phyloP scores from a whole-genome alignment of 108 stramenopile species.

The Fistulifera pelliculosa region DNA sequence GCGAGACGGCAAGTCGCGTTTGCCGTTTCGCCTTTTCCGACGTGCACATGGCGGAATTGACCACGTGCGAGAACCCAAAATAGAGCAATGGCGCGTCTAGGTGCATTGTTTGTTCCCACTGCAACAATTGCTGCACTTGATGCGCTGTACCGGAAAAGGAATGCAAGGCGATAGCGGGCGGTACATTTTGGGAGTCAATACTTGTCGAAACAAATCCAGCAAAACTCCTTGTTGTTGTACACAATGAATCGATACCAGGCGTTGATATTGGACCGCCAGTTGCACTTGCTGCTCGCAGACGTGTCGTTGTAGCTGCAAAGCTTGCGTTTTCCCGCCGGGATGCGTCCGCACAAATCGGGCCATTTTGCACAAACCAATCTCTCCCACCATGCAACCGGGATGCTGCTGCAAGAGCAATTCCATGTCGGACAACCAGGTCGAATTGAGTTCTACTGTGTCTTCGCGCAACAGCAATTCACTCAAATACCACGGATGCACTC shows the following conservation, averaged over 20 bases:
- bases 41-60: conserved; percentile 65
- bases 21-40: conserved; percentile 51
- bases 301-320: conserved; percentile 46
- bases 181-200: conserved; percentile 20
- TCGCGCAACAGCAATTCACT: conserved; percentile 7
- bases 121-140: conserved; percentile 60
- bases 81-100: conserved; percentile 36
- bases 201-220: conserved; percentile 35
- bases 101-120: conserved; percentile 25
- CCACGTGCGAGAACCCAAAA: conserved; percentile 77
- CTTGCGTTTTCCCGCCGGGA: conserved; percentile 58
- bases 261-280: conserved; percentile 54
- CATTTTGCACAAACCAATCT: conserved; percentile 77
- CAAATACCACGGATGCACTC: conserved; percentile 82
- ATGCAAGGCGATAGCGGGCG: conserved; percentile 71
- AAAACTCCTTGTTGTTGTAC: conserved; percentile 65
- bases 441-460: background rate
- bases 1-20: conserved; percentile 46
- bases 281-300: conserved; percentile 58
- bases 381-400: conserved; percentile 61
- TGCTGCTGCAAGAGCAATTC: conserved; percentile 46
- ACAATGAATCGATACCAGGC: conserved; percentile 75
- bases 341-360: conserved; percentile 59
- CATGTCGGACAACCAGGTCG: conserved; percentile 40
- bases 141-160: conserved; percentile 78